These are phyloP conservation scores for Penicillium atrosanguineum DNA, from an alignment of 495 filamentous ascomycete genomes.

Conservation along the genomic window DNA sequence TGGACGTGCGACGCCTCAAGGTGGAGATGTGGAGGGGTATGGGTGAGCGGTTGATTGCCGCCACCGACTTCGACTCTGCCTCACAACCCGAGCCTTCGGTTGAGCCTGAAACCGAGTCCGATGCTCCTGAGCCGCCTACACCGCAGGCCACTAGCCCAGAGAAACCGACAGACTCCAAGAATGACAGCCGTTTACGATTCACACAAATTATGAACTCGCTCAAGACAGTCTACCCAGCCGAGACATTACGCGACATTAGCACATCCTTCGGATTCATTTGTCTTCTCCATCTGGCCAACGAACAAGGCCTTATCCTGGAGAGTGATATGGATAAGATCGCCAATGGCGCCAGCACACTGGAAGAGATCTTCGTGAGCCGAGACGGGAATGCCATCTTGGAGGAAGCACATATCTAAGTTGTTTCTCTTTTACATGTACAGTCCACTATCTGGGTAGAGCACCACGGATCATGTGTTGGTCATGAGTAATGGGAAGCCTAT, in stretches of 20 bases:
- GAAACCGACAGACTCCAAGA: conserved; percentile 19
- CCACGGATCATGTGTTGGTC: conserved; percentile 12
- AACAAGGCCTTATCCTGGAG: conserved; percentile 77
- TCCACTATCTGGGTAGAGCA: conserved; percentile 8
- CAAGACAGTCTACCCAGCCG: conserved; percentile 78
- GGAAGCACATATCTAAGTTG: conserved; percentile 32
- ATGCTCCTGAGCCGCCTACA: conserved; percentile 32
- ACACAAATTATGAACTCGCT: conserved; percentile 87
- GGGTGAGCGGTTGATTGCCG: conserved; percentile 47
- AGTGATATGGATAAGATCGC: conserved; percentile 41
- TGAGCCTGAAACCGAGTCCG: conserved; percentile 30
- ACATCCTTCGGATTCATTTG: conserved; percentile 98
- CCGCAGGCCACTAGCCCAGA: conserved; percentile 28
- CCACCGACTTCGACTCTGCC: conserved; percentile 32
- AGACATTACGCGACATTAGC: conserved; percentile 88
- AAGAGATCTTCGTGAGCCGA: conserved; percentile 45
- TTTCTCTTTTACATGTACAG: conserved; percentile 25
- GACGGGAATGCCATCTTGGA: conserved; percentile 42
- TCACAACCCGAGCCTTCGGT: conserved; percentile 25
- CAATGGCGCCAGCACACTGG: conserved; percentile 28
- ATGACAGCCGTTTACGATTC: conserved; percentile 66
- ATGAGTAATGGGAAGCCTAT: conserved; percentile 23
- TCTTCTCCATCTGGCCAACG: conserved; percentile 91
- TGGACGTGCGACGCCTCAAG: conserved; percentile 93
- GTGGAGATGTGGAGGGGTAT: conserved; percentile 95